Evolutionary conservation across 176 grass and related monocot species (phyloP), one percentile per base, ranked within the genome.

Genomic region (Chloris gayana): DNA sequence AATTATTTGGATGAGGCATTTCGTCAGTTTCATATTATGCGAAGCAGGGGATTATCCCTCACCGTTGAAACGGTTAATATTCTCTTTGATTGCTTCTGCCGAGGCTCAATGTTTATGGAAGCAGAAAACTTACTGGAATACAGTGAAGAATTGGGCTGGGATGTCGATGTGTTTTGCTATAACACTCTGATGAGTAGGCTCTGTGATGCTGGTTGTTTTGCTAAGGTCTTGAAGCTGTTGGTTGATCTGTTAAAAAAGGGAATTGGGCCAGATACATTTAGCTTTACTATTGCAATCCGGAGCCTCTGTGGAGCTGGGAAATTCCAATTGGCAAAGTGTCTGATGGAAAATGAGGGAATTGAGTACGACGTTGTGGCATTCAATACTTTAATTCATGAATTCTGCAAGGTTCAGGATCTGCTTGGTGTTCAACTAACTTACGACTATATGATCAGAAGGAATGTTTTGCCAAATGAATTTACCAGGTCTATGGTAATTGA

Each of bases 151-250:
- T 51, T 97, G 6, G 75, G 62, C n/a, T 97, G 91, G 81, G 70
- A 86, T 26, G 66, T 85, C 41, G 91, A 93, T 80, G 81, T 80
- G 7, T 83, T 85, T 68, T 93, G 78, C 53, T 97, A 86, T 80
- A 93, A 93, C 82, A 93, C 88, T 64, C 39, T 97, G 45, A 93
- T 91, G 94, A 74, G 84, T 78, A 90, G 94, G 74, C 62, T 97
- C 50, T 91, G 71, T 15, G 86, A 97, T 14, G 17, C 80, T 30
- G 79, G 71, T 86, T 71, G 84, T 77, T 89, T 82, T 70, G 21
- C 70, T 42, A 78, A 27, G 22, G 77, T 93, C 80, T 84, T 97
- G 65, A 94, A 97, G 74, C 72, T 90, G 6, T 59, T 93, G 29
- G 78, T 81, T 65, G 78, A 85, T 89, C 78, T 91, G 75, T 35